Base-by-base conservation (phyloP, 2,329 filamentous ascomycete species). In the Colletotrichum noveboracense region DNA sequence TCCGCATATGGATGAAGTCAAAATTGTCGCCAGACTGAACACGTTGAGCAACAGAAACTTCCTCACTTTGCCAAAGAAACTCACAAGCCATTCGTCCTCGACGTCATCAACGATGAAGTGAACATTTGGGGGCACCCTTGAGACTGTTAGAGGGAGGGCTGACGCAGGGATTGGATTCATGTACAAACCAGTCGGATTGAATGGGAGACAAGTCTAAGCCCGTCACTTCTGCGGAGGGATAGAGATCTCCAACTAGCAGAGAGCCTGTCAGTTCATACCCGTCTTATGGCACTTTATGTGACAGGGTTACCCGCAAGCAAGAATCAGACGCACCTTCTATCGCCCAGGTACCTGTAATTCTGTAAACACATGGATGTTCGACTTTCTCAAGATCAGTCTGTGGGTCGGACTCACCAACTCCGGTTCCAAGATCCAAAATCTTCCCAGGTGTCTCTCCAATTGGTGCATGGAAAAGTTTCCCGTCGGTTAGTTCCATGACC, bases 51-150 rank as follows among this genome's bases (percentile, higher is more conserved):
- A 21, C 43, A 52, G n/a, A 52, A 7, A 21, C n/a, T 18, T 21
- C 3, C n/a, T 13, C n/a, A 13, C 0, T 21, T 21, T 6, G 2
- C 2, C 16, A 3, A 13, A 1, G 4, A 21, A 13, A 6, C 58
- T 34, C 6, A 62, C 58, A 30, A 62, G 58, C 58, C 58, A 62
- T 21, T 62, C 58, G 26, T 62, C 58, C 13, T 62, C 58, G 5
- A 62, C 26, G 12, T 62, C 30, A 34, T 62, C 58, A 12, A 62
- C 58, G 28, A 62, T 62, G 30, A 62, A 62, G 28, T 34, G 58
- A 8, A 62, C 58, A 32, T 62, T 62, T 5, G 30, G 30, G 7
- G 58, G 30, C 7, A 36, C 58, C 58, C 18, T 62, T 36, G 16
- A 9, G 9, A 36, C 7, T 6, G 58, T 36, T 14, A 62, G 18